Percentiles rank a stretch among this genome's conserved stretches.
Conservation (phyloP, 306 rosid species). For the Cyamopsis tetragonoloba region DNA sequence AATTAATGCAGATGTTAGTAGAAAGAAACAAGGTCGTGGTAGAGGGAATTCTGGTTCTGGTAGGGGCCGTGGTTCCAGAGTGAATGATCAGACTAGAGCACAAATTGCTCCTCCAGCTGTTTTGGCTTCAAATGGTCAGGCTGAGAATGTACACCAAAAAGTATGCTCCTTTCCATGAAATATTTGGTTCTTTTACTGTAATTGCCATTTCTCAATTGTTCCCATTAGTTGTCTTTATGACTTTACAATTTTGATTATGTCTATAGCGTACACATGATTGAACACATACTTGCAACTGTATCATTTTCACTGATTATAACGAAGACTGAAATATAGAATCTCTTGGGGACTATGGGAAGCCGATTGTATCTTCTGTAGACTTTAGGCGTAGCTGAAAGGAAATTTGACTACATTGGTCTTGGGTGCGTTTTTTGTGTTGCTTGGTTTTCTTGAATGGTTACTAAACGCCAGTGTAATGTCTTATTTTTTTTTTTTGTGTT, state of each 20-base stretch:
- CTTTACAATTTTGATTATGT: background rate
- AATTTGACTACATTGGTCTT: slow-evolving; percentile 9
- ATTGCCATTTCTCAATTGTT: slow-evolving; percentile 3
- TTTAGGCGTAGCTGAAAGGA: slow-evolving; percentile 10
- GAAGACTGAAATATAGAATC: background rate
- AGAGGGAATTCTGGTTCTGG: slow-evolving; percentile 69
- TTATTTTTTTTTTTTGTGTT: background rate
- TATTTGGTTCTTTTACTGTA: slow-evolving; percentile 14
- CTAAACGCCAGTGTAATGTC: background rate
- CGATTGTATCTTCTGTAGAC: background rate
- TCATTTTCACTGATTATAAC: slow-evolving; percentile 4
- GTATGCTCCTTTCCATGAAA: slow-evolving; percentile 35
- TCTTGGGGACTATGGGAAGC: background rate
- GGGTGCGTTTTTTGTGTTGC: background rate
- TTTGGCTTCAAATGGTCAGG: slow-evolving; percentile 71
- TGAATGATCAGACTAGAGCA: slow-evolving; percentile 57
- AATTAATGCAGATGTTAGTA: slow-evolving; percentile 51
- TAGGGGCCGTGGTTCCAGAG: slow-evolving; percentile 83
- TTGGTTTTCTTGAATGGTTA: background rate
- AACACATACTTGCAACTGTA: background rate
- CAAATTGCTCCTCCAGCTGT: slow-evolving; percentile 48
- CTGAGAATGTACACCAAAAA: slow-evolving; percentile 49
- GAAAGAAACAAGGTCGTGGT: slow-evolving; percentile 87
- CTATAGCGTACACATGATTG: background rate
- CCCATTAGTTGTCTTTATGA: background rate